Percentiles rank a stretch among this genome's conserved stretches.
These are phyloP conservation scores for Lachancea mirantina DNA, from an alignment of 805 yeast species.

Conservation along the genomic window DNA sequence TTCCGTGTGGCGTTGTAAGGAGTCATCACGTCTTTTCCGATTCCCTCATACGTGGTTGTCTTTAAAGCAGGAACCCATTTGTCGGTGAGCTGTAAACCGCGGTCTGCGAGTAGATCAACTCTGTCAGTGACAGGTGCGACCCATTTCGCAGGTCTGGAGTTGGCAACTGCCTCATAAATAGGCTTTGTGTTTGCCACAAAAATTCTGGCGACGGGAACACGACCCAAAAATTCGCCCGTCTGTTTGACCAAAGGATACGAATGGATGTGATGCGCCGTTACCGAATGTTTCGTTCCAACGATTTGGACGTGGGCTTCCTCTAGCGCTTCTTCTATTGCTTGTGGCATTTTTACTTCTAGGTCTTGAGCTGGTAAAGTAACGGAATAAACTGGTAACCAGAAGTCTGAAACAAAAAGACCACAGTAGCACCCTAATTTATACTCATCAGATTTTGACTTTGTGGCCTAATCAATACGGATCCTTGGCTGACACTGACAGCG, in stretches of 20 bases:
- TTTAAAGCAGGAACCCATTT: slow-evolving; percentile 50
- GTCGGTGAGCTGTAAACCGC: slow-evolving; percentile 52
- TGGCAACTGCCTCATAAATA: slow-evolving; percentile 20
- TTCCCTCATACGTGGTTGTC: slow-evolving; percentile 43
- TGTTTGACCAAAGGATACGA: slow-evolving; percentile 44
- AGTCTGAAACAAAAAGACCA: too few species aligned
- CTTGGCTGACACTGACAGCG: too few species aligned
- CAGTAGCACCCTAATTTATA: too few species aligned
- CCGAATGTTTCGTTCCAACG: slow-evolving; percentile 15
- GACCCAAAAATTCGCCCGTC: slow-evolving; percentile 31
- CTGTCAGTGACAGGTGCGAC: slow-evolving; percentile 40
- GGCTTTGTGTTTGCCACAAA: slow-evolving; percentile 31
- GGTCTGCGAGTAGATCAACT: slow-evolving; percentile 50
- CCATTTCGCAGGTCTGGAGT: slow-evolving; percentile 29
- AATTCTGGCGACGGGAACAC: slow-evolving; percentile 34
- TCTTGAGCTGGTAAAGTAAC: too few species aligned
- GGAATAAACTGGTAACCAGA: too few species aligned
- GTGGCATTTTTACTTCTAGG: too few species aligned
- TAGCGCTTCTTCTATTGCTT: too few species aligned
- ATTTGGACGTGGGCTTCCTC: too few species aligned
- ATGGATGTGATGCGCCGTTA: slow-evolving; percentile 37
- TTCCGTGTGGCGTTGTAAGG: slow-evolving; percentile 46
- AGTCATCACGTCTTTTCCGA: slow-evolving; percentile 41
- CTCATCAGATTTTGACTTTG: too few species aligned
- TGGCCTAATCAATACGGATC: too few species aligned